These are phyloP conservation scores for Talaromyces wortmannii DNA, from an alignment of 495 filamentous ascomycete species.

Conservation along the genomic window DNA sequence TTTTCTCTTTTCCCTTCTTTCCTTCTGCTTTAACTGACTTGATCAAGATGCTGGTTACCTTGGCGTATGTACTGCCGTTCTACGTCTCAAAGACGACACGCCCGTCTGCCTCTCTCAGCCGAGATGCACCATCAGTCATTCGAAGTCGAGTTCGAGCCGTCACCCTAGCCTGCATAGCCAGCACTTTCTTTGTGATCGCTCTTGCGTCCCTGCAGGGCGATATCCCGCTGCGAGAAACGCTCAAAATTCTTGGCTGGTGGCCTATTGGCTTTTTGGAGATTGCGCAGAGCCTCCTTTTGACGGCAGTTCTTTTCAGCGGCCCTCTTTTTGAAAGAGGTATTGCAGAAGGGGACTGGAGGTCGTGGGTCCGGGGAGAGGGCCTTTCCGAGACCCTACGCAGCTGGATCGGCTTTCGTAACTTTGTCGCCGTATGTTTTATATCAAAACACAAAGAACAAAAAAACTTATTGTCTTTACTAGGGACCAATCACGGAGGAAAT, in stretches of 20 bases:
- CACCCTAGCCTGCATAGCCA: slow-evolving; percentile 57
- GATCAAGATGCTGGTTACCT: slow-evolving; percentile 62
- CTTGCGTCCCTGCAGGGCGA: slow-evolving; percentile 44
- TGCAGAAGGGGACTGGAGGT: slow-evolving; percentile 62
- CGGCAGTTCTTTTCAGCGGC: slow-evolving; percentile 73
- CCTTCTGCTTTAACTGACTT: not conserved
- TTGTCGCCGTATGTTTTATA: slow-evolving; percentile 7
- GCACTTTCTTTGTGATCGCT: slow-evolving; percentile 53
- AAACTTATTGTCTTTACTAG: slow-evolving; percentile 29
- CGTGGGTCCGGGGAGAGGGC: slow-evolving; percentile 45
- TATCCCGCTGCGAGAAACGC: slow-evolving; percentile 38
- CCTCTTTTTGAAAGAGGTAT: slow-evolving; percentile 74
- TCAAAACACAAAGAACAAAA: no score
- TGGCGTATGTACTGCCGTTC: slow-evolving; percentile 86
- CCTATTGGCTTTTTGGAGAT: slow-evolving; percentile 60
- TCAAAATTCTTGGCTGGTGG: slow-evolving; percentile 69
- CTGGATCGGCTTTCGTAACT: slow-evolving; percentile 62
- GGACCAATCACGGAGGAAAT: slow-evolving; percentile 89
- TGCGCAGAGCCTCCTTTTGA: slow-evolving; percentile 52
- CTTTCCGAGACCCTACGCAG: slow-evolving; percentile 43
- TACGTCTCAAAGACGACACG: slow-evolving; percentile 76
- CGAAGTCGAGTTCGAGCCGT: slow-evolving; percentile 78
- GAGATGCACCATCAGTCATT: slow-evolving; percentile 88
- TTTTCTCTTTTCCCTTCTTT: not conserved
- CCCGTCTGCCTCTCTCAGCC: slow-evolving; percentile 71